These are phyloP conservation scores for Breynia disticha DNA, from an alignment of 441 rosid genomes.

Conservation along the genomic window DNA sequence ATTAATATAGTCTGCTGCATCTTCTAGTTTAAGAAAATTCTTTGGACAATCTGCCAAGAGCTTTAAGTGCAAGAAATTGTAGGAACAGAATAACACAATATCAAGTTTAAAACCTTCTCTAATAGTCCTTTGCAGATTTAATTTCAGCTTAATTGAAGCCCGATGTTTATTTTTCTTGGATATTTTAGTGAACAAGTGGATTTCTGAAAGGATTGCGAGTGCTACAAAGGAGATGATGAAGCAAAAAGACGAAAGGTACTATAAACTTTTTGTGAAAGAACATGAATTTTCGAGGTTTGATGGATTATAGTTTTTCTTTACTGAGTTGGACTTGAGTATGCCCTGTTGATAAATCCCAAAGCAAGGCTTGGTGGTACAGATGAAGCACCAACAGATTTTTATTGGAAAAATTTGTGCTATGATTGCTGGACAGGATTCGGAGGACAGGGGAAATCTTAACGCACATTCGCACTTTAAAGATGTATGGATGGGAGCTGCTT, in stretches of 20 bases:
- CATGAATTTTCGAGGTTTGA: neutral
- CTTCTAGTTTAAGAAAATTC: neutral
- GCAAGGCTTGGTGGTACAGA: neutral
- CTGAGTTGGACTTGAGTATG: neutral
- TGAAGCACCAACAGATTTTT: no score
- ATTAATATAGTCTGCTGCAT: neutral
- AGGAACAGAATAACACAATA: no score
- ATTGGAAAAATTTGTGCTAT: neutral
- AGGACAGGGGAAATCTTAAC: conserved; percentile 84
- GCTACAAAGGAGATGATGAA: conserved; percentile 97
- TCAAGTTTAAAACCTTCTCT: no score
- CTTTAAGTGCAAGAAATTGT: no score
- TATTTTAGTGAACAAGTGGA: conserved; percentile 80
- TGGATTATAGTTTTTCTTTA: neutral
- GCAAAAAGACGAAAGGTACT: conserved; percentile 92
- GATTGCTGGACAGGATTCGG: conserved; percentile 53
- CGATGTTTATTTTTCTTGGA: conserved; percentile 12
- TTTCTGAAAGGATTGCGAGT: conserved; percentile 71
- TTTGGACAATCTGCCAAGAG: neutral
- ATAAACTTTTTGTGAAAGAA: neutral
- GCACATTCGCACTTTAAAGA: conserved; percentile 76
- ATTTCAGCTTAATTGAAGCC: neutral
- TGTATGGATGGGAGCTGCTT: conserved; percentile 84
- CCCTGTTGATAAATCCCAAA: neutral
- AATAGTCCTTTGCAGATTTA: neutral